Evolutionary conservation across 2,329 filamentous ascomycete species (phyloP), one percentile per base, ranked within the genome.

Genomic region (Taxawa tesnikishii): DNA sequence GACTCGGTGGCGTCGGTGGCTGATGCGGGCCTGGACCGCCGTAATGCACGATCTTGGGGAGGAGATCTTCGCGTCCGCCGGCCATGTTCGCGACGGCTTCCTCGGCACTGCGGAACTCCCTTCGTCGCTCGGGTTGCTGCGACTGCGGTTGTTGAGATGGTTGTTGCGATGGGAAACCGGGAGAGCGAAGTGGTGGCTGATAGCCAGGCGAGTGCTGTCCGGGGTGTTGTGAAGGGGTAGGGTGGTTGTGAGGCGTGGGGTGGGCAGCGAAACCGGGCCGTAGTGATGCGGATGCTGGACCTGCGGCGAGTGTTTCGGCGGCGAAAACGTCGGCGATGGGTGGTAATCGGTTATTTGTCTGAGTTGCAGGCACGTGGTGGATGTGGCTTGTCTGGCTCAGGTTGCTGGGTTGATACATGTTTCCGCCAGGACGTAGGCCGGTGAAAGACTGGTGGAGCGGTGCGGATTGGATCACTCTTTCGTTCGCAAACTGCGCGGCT

Each of bases 271-370:
- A 31, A 48, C 51, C 32, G 53, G 59, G 34, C 8, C 38, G 26
- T 25, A 37, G 31, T 6, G 38, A 38, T 2, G 31, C 36, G 10
- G 35, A 33, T 7, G 38, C 33, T 6, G 35, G 33, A 5, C 15
- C 28, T 41, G 58, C 53, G 26, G 67, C 66, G 23, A 93, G 65
- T 19, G 78, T 70, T 48, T 92, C 83, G 12, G 68, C 63, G 15
- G 83, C 83, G 49, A 98, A 94, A 10, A 98, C 90, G 51, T 96
- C 90, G 23, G 83, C 79, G 36, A 98, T 90, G 3, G 90, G 88
- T 2, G 90, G 90, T 29, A 98, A 69, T 19, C 88, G 79, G 57
- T 96, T 96, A 56, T 74, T 79, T 2, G 85, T 94, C 58, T 94
- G 88, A 36, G 73, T 79, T 14, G 84, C 85, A 8, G 83, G 84